phyloP scores from a whole-genome alignment of 2,329 filamentous ascomycete species.

The Aspergillus brasiliensis region DNA sequence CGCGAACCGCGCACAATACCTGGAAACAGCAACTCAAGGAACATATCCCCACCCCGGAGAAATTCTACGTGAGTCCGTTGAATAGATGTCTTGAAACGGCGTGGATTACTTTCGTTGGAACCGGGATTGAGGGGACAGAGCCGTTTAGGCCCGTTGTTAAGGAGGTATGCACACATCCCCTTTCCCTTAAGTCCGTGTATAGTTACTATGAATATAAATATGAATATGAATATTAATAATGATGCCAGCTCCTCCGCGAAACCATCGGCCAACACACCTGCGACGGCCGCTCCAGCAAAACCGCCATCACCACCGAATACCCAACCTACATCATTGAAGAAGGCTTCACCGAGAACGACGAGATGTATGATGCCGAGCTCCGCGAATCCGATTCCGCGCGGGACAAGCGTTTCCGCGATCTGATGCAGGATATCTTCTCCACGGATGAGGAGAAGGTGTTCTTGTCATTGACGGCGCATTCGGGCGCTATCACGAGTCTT shows the following conservation, averaged over 20 bases:
- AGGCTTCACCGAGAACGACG: constrained; percentile 57
- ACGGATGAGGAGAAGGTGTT: constrained; percentile 48
- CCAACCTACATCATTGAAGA: constrained; percentile 55
- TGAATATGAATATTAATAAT: no score
- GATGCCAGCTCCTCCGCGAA: constrained; percentile 54
- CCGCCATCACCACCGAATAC: constrained; percentile 52
- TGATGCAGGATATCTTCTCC: constrained; percentile 58
- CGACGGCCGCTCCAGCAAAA: constrained; percentile 55
- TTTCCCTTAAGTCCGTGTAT: no score
- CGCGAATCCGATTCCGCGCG: constrained; percentile 54
- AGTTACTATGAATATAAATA: no score
- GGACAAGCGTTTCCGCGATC: constrained; percentile 46
- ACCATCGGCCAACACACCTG: constrained; percentile 64
- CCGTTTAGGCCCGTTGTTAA: constrained; percentile 60
- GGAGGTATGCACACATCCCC: constrained; percentile 42
- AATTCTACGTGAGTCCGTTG: constrained; percentile 61
- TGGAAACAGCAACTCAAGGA: constrained; percentile 52
- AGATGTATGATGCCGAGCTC: constrained; percentile 52
- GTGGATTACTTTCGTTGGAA: constrained; percentile 53
- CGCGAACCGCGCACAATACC: constrained; percentile 45
- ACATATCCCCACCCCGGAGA: constrained; percentile 56
- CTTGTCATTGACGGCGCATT: constrained; percentile 61
- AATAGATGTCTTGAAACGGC: constrained; percentile 61
- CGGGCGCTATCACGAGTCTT: constrained; percentile 59
- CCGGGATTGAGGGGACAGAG: constrained; percentile 48